Evolutionary conservation across 2,329 filamentous ascomycete genomes (phyloP).

Genomic region (Monilinia fructigena): DNA sequence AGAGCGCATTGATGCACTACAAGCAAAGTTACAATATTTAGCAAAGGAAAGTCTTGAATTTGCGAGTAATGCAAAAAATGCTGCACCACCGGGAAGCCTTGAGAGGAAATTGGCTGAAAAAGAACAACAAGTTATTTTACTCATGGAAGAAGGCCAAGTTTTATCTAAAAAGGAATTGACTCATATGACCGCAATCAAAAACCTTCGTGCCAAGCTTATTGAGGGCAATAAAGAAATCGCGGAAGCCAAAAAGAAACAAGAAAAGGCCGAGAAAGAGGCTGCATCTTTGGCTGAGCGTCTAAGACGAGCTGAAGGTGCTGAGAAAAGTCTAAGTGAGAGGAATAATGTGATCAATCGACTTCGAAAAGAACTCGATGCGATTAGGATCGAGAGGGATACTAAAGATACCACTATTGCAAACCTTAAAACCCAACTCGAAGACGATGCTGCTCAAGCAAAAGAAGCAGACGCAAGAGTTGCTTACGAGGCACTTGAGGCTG

Average conservation of each 20-base stretch:
- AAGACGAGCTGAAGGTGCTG: slow-evolving; percentile 51
- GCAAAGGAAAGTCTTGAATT: slow-evolving; percentile 75
- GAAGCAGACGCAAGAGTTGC: slow-evolving; percentile 65
- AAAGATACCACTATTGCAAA: slow-evolving; percentile 66
- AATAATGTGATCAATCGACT: slow-evolving; percentile 51
- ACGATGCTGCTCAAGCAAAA: slow-evolving; percentile 65
- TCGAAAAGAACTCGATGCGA: slow-evolving; percentile 57
- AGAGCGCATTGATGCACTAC: slow-evolving; percentile 87
- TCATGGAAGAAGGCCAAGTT: slow-evolving; percentile 91
- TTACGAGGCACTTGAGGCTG: slow-evolving; percentile 65
- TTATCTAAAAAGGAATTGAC: slow-evolving; percentile 84
- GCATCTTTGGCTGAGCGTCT: slow-evolving; percentile 49
- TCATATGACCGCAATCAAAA: slow-evolving; percentile 79
- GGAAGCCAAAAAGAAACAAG: slow-evolving; percentile 58
- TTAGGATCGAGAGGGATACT: slow-evolving; percentile 62
- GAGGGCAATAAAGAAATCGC: slow-evolving; percentile 64
- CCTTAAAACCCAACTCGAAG: slow-evolving; percentile 67
- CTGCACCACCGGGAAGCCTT: slow-evolving; percentile 60
- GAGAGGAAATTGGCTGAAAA: slow-evolving; percentile 85
- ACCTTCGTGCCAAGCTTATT: slow-evolving; percentile 64
- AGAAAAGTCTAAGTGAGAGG: slow-evolving; percentile 56
- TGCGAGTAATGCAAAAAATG: slow-evolving; percentile 66
- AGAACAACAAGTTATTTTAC: slow-evolving; percentile 81
- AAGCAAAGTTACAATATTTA: slow-evolving; percentile 87
- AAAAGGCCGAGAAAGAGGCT: slow-evolving; percentile 56